phyloP scores from a whole-genome alignment of 1,284 basidiomycete species.

The Boletus semigastroideus region DNA sequence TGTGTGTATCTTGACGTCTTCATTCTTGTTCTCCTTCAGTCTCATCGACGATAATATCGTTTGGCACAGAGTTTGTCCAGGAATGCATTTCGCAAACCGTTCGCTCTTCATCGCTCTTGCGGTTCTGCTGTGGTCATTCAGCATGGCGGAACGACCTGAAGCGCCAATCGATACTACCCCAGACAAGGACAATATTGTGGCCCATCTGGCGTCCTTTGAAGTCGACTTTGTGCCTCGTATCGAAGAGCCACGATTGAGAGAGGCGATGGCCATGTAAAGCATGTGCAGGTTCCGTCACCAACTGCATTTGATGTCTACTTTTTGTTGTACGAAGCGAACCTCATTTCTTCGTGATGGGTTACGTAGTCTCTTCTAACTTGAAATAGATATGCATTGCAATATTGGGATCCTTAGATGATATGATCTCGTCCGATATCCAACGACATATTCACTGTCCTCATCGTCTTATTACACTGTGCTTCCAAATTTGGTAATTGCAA shows the following conservation, averaged over 20 bases:
- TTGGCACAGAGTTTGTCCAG: constrained; percentile 24
- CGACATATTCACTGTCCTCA: too few relatives aligned
- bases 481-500: background rate
- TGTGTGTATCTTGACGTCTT: constrained; percentile 2
- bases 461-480: too few relatives aligned
- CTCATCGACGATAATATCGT: background rate
- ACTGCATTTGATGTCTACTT: too few relatives aligned
- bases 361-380: too few relatives aligned
- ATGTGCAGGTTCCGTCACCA: background rate
- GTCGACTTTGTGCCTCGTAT: constrained; percentile 19
- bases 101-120: constrained; percentile 24
- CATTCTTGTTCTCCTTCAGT: background rate
- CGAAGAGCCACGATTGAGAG: constrained; percentile 30
- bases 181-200: constrained; percentile 10
- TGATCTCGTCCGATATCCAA: too few relatives aligned
- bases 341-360: too few relatives aligned
- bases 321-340: too few relatives aligned
- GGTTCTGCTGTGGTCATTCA: constrained; percentile 26
- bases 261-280: constrained; percentile 26
- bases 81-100: constrained; percentile 23
- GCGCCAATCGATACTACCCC: constrained; percentile 18
- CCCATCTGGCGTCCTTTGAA: constrained; percentile 11
- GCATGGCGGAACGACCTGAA: constrained; percentile 13
- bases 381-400: too few relatives aligned
- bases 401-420: too few relatives aligned